Conservation (phyloP, 768 basidiomycete species). For the Boletus huronensis region DNA sequence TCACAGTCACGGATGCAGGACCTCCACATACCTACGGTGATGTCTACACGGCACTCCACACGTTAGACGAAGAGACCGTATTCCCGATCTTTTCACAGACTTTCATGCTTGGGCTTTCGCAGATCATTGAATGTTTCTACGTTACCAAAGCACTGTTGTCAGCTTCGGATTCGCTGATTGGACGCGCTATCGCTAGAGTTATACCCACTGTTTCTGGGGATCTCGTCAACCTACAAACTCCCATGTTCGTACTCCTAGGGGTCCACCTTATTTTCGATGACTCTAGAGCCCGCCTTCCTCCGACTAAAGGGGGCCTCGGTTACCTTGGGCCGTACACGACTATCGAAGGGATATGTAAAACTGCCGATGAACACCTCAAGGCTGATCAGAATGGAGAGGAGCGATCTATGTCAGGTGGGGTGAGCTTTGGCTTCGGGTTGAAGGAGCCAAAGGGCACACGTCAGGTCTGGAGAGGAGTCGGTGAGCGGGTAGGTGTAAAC, state of each 20-base stretch:
- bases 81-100: conserved; percentile 61
- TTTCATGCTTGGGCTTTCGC: conserved; percentile 58
- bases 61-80: conserved; percentile 52
- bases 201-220: conserved; percentile 49
- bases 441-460: conserved; percentile 29
- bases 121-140: conserved; percentile 56
- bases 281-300: conserved; percentile 54
- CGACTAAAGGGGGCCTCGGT: conserved; percentile 59
- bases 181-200: conserved; percentile 33
- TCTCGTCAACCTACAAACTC: conserved; percentile 54
- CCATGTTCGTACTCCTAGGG: conserved; percentile 50
- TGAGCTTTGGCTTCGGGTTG: conserved; percentile 39
- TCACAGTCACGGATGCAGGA: conserved; percentile 63
- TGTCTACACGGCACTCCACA: conserved; percentile 50
- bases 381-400: conserved; percentile 37
- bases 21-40: conserved; percentile 63
- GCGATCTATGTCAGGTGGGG: conserved; percentile 42
- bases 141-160: conserved; percentile 42
- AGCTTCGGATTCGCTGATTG: conserved; percentile 25
- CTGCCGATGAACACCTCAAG: conserved; percentile 45
- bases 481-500: conserved; percentile 13
- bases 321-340: conserved; percentile 59
- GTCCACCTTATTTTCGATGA: conserved; percentile 64
- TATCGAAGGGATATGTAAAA: conserved; percentile 54
- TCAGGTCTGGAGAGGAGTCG: conserved; percentile 29